Conservation (phyloP, 495 filamentous ascomycete genomes). For the Lichina pygmaea region DNA sequence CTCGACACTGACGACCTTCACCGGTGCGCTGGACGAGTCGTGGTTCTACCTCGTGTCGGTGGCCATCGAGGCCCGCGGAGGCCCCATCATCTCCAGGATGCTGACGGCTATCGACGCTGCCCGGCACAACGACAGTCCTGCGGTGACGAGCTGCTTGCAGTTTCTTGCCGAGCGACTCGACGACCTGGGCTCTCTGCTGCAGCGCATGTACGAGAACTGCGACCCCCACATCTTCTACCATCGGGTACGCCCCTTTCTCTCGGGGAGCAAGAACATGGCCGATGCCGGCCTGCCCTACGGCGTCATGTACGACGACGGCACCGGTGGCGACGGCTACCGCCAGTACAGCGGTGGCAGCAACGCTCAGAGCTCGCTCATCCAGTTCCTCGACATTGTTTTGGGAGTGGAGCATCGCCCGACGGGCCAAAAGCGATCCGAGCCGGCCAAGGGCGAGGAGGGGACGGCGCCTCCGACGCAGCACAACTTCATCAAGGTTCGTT, state of each 20-base stretch:
- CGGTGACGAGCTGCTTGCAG: slow-evolving; percentile 48
- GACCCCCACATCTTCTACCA: slow-evolving; percentile 87
- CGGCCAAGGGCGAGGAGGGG: slow-evolving; percentile 21
- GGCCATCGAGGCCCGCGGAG: slow-evolving; percentile 83
- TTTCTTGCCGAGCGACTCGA: slow-evolving; percentile 68
- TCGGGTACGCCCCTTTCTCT: slow-evolving; percentile 76
- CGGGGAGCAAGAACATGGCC: slow-evolving; percentile 89
- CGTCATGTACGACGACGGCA: slow-evolving; percentile 61
- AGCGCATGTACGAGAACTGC: slow-evolving; percentile 77
- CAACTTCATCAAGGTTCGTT: slow-evolving; percentile 46
- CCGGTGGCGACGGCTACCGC: slow-evolving; percentile 33
- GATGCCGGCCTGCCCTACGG: slow-evolving; percentile 74
- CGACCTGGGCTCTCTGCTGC: slow-evolving; percentile 44
- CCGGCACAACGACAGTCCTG: slow-evolving; percentile 33
- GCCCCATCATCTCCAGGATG: slow-evolving; percentile 70
- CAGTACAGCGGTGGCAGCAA: slow-evolving; percentile 82
- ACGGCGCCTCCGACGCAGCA: slow-evolving; percentile 32
- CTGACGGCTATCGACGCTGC: slow-evolving; percentile 66
- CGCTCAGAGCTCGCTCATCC: slow-evolving; percentile 80
- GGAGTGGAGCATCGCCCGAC: slow-evolving; percentile 82
- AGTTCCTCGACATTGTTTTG: slow-evolving; percentile 83
- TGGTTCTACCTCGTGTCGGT: slow-evolving; percentile 94
- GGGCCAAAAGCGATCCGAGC: slow-evolving; percentile 29
- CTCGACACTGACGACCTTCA: slow-evolving; percentile 64
- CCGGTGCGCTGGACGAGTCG: slow-evolving; percentile 86